Evolutionary conservation across 805 yeast species (phyloP), one percentile per base, ranked within the genome.

Genomic region (Wickerhamomyces hampshirensis): DNA sequence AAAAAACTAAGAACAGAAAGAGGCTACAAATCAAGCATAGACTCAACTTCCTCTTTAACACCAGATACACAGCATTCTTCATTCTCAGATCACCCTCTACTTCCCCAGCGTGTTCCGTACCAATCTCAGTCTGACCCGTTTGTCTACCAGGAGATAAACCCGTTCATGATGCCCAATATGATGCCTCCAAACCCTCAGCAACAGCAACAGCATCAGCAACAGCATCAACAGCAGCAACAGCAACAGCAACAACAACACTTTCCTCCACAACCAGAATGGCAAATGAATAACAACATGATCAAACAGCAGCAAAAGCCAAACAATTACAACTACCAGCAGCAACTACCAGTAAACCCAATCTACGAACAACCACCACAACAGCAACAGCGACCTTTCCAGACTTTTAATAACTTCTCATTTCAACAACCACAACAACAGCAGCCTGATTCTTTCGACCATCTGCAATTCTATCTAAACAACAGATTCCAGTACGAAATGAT

Each of bases 1-100:
- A 53, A 50, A 34, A 51, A 46, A 30, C 30, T 51, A 15, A 44
- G 50, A 39, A 40, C 45, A 1, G 53, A 49, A n/a, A 31, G 47
- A 11, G 51, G 48, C 14, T 44, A 40, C 21, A 47, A 41, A 28
- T 37, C 43, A 16, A 27, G 30, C 12, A 35, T 37, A 10, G 37
- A 12, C 14, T 37, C 40, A 2, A 39, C 24, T 13, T 34, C 43
- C 16, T 30, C 44, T 3, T 10, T 28, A 14, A 46, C 49, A 5
- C 48, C 54, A 14, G 21, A 31, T n/a, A 34, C 31, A 14, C 32
- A 34, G 12, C 23, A 18, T 10, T 28, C 40, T 10, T 21, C 40
- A 30, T 14, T 28, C 17, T 18, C 41, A 18, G 21, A 28, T 13
- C 29, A 39, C 13, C 30, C 26, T 12, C 28, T 23, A 5, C 27